phyloP scores from a whole-genome alignment of 208 protist genomes.

The Novymonas esmeraldas region DNA sequence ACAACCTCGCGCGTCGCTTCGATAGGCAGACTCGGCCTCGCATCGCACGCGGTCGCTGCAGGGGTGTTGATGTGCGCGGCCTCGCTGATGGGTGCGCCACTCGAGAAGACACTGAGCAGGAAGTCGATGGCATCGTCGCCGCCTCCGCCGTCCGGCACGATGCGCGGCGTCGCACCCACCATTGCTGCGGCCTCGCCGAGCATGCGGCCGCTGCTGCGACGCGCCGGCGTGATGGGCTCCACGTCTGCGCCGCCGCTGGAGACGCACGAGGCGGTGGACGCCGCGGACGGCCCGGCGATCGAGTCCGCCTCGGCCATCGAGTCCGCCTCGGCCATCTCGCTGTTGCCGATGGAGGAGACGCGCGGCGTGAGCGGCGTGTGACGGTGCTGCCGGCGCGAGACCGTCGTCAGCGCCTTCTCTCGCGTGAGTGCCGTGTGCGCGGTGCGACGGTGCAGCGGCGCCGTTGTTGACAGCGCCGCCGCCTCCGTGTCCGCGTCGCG shows the following conservation, averaged over 20 bases:
- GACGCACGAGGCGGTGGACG: neutral
- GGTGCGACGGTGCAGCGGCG: too few relatives aligned
- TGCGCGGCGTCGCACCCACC: too few relatives aligned
- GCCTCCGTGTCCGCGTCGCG: too few relatives aligned
- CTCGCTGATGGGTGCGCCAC: neutral
- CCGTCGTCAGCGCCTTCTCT: neutral
- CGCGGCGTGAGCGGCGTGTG: slow-evolving; percentile 1
- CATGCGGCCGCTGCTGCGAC: neutral
- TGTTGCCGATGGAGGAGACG: slow-evolving; percentile 26
- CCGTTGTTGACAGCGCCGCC: too few relatives aligned
- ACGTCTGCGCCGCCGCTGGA: too few relatives aligned
- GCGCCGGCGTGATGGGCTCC: too few relatives aligned
- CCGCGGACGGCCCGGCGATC: neutral
- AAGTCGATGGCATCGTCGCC: slow-evolving; percentile 33
- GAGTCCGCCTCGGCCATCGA: neutral
- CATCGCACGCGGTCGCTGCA: neutral
- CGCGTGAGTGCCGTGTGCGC: neutral
- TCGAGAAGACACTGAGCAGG: slow-evolving; percentile 37
- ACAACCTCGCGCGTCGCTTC: neutral
- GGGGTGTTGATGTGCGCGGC: neutral
- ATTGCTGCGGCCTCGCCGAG: too few relatives aligned
- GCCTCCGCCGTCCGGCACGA: neutral
- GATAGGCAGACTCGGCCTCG: neutral
- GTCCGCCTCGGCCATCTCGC: too few relatives aligned
- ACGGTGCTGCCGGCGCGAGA: neutral